Evolutionary conservation across 176 grass and related monocot species (phyloP).

Genomic region (Oryza meridionalis): DNA sequence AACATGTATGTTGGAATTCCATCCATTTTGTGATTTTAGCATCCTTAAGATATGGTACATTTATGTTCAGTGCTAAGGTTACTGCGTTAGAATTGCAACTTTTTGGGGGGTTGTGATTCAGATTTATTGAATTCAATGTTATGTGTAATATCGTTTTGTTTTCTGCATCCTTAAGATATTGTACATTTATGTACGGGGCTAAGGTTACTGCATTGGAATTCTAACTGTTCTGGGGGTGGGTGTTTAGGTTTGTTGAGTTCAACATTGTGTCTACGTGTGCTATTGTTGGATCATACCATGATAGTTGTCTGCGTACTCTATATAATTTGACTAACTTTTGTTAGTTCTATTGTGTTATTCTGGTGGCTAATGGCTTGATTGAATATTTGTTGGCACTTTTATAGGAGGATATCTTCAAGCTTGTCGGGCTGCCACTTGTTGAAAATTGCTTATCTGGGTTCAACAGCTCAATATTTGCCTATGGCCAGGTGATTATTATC

Average conservation of each 20-base stretch:
- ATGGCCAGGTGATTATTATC: conserved; percentile 74
- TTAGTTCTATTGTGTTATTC: background rate
- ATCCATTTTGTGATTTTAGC: conserved; percentile 8
- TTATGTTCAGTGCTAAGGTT: background rate
- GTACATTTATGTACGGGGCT: background rate
- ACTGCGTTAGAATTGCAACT: background rate
- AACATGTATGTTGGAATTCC: background rate
- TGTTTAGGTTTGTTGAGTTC: background rate
- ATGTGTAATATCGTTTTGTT: too few species aligned
- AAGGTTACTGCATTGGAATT: background rate
- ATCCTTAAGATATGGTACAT: conserved; percentile 4
- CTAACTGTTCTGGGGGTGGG: background rate
- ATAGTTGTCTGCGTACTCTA: background rate
- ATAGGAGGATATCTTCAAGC: conserved; percentile 84
- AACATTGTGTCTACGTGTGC: background rate
- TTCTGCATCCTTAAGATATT: conserved; percentile 2
- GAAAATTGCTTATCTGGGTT: conserved; percentile 96
- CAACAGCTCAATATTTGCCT: conserved; percentile 99
- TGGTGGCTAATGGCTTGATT: conserved; percentile 9
- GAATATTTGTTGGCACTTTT: background rate
- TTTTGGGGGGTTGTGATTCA: background rate
- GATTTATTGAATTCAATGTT: background rate
- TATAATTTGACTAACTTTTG: background rate
- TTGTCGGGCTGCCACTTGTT: conserved; percentile 83
- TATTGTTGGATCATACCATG: conserved; percentile 18